Evolutionary conservation across 2,329 filamentous ascomycete genomes (phyloP).

Genomic region (Huntiella moniliformis): DNA sequence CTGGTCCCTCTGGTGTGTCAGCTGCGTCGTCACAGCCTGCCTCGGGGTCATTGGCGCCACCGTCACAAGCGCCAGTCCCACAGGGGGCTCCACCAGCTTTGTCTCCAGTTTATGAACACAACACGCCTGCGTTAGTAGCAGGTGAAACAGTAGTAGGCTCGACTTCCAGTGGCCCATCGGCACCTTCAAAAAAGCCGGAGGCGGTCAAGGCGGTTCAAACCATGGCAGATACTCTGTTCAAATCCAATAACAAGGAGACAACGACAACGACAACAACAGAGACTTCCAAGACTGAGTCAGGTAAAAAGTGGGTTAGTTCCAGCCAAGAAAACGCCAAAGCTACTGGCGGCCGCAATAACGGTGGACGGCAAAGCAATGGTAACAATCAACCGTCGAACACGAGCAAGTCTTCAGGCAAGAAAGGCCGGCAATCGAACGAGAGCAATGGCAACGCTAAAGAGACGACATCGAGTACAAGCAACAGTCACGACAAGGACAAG

Average conservation of each 20-base stretch:
- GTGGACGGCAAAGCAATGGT: neutral
- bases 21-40: constrained; percentile 3
- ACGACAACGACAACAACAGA: neutral
- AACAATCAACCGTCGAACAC: constrained; percentile 1
- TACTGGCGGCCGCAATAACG: constrained; percentile 4
- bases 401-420: constrained; percentile 6
- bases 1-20: neutral
- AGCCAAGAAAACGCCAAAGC: constrained; percentile 1
- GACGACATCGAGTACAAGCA: neutral
- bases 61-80: neutral
- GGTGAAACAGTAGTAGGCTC: neutral
- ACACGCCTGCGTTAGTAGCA: neutral
- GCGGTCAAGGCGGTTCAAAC: neutral
- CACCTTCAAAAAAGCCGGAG: constrained; percentile 2
- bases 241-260: neutral
- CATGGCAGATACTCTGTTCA: neutral
- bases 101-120: constrained; percentile 9
- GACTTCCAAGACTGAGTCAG: neutral
- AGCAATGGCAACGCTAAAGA: neutral
- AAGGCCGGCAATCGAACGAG: constrained; percentile 1
- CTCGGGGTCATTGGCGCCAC: neutral
- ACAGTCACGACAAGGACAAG: constrained; percentile 18
- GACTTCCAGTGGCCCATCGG: neutral
- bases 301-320: neutral
- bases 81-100: neutral